Percentiles rank a stretch among this genome's conserved stretches.
Evolutionary conservation across 2,329 filamentous ascomycete species (phyloP).

Genomic region (Pseudogymnoascus sp.): DNA sequence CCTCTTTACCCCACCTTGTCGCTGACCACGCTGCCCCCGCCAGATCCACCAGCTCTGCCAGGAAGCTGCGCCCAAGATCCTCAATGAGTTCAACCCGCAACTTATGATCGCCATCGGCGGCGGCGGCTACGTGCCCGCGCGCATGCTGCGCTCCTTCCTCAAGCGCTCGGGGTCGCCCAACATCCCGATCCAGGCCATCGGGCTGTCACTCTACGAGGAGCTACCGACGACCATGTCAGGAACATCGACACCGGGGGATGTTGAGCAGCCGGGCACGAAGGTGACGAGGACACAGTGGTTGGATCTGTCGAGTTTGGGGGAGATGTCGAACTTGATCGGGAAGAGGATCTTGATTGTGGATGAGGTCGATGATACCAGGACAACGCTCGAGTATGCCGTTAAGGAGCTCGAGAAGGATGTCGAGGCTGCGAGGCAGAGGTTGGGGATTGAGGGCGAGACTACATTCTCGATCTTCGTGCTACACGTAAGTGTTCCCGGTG

Average conservation of each 20-base stretch:
- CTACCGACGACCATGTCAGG: constrained; percentile 47
- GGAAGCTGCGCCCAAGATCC: constrained; percentile 70
- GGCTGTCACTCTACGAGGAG: constrained; percentile 90
- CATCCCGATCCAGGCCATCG: constrained; percentile 98
- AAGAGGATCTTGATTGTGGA: constrained; percentile 90
- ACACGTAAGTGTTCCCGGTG: constrained; percentile 49
- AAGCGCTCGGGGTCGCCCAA: constrained; percentile 81
- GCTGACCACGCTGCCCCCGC: constrained; percentile 12
- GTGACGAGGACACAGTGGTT: constrained; percentile 98
- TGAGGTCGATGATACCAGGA: constrained; percentile 92
- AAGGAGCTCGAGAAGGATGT: constrained; percentile 94
- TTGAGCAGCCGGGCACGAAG: constrained; percentile 81
- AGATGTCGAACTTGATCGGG: constrained; percentile 83
- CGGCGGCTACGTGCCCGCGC: constrained; percentile 92
- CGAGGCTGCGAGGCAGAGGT: constrained; percentile 64
- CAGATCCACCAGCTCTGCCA: constrained; percentile 98
- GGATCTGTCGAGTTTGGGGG: constrained; percentile 71
- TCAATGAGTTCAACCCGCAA: constrained; percentile 80
- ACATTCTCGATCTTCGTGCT: constrained; percentile 93
- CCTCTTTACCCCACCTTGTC: constrained; percentile 6
- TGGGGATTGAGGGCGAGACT: constrained; percentile 61
- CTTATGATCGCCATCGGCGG: constrained; percentile 98
- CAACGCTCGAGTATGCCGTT: constrained; percentile 89
- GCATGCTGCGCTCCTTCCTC: constrained; percentile 95
- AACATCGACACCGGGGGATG: constrained; percentile 26